Percentiles rank a stretch among this genome's conserved stretches.
phyloP scores from a whole-genome alignment of 2,329 filamentous ascomycete genomes.

The Pseudocercospora macadamiae region DNA sequence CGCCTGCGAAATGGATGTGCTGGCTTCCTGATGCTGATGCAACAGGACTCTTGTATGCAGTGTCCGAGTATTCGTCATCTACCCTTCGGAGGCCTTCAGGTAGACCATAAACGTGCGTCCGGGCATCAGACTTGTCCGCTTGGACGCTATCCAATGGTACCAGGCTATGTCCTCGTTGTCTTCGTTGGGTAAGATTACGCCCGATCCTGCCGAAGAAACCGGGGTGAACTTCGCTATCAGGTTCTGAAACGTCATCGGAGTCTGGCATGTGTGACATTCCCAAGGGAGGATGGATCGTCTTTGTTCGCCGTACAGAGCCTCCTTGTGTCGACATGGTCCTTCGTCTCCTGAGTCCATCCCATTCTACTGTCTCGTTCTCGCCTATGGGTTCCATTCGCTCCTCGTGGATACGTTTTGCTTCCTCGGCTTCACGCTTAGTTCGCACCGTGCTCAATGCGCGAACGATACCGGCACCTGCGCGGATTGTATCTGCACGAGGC shows the following conservation, averaged over 20 bases:
- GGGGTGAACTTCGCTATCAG: slow-evolving; percentile 48
- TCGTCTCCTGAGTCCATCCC: slow-evolving; percentile 84
- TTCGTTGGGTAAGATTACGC: slow-evolving; percentile 25
- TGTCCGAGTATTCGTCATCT: slow-evolving; percentile 55
- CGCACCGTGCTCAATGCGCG: slow-evolving; percentile 77
- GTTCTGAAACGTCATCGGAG: slow-evolving; percentile 55
- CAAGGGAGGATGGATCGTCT: slow-evolving; percentile 70
- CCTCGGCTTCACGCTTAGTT: slow-evolving; percentile 76
- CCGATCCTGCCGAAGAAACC: slow-evolving; percentile 49
- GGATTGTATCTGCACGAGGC: slow-evolving; percentile 93
- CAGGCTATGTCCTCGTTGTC: slow-evolving; percentile 33
- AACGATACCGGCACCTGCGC: slow-evolving; percentile 85
- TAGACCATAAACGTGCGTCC: slow-evolving; percentile 56
- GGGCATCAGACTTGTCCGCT: slow-evolving; percentile 25
- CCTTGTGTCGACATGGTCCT: slow-evolving; percentile 52
- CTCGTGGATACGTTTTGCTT: slow-evolving; percentile 75
- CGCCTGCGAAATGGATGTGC: slow-evolving; percentile 54
- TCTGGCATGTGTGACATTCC: slow-evolving; percentile 85
- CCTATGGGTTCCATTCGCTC: slow-evolving; percentile 79
- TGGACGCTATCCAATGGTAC: slow-evolving; percentile 42
- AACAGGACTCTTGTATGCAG: slow-evolving; percentile 47
- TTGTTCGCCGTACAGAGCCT: slow-evolving; percentile 51
- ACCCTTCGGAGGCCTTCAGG: slow-evolving; percentile 47
- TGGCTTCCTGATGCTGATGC: slow-evolving; percentile 36
- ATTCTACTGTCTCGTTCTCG: slow-evolving; percentile 82